Percentiles rank a stretch among this genome's conserved stretches.
phyloP scores from a whole-genome alignment of 2,329 filamentous ascomycete species.

The Ophiocordyceps camponoti-floridani region DNA sequence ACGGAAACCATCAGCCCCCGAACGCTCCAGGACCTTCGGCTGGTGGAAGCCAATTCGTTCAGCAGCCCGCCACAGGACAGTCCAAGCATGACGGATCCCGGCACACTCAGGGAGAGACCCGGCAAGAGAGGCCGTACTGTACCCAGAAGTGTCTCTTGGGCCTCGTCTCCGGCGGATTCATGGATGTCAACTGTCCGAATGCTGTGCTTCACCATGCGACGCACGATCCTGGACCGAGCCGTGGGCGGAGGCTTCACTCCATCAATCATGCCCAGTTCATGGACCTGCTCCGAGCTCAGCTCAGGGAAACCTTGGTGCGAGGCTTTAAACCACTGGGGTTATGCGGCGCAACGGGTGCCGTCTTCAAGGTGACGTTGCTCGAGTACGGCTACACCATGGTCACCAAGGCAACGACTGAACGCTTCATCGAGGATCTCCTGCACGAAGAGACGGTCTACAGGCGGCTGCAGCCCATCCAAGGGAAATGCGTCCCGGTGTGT shows the following conservation, averaged over 20 bases:
- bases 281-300: background rate
- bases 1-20: too few relatives aligned
- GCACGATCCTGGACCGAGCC: too few relatives aligned
- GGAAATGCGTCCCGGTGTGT: conserved; percentile 18
- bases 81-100: too few relatives aligned
- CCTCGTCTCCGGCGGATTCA: conserved; percentile 10
- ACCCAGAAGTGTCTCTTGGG: conserved; percentile 20
- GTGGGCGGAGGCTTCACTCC: too few relatives aligned
- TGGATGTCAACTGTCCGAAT: conserved; percentile 21
- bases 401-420: conserved; percentile 19
- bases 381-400: conserved; percentile 23
- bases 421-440: conserved; percentile 15
- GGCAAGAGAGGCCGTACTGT: conserved; percentile 11
- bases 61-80: too few relatives aligned
- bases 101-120: background rate
- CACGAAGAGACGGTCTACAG: conserved; percentile 18
- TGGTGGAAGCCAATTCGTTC: too few relatives aligned
- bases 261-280: background rate
- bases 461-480: conserved; percentile 15
- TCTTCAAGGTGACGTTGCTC: conserved; percentile 18
- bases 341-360: too few relatives aligned
- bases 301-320: background rate
- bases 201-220: conserved; percentile 11
- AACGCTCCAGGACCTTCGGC: too few relatives aligned
- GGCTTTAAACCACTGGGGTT: too few relatives aligned